Evolutionary conservation across 345 rosid genomes (phyloP), one percentile per base, ranked within the genome.

Genomic region (Barbarea vulgaris): DNA sequence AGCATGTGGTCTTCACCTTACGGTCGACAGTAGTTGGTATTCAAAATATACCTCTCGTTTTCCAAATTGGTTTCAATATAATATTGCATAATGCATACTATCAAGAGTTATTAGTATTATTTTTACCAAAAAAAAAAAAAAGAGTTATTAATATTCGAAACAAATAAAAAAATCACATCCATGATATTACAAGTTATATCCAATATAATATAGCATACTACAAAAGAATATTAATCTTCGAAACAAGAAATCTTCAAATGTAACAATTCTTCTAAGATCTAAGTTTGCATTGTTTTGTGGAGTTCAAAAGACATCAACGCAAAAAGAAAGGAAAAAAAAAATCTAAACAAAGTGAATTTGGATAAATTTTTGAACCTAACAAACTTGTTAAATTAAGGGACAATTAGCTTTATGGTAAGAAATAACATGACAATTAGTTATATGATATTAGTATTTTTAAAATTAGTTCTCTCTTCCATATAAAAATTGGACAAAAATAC

Each of bases 1-100:
- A 65, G 58, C 72, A 65, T 74, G 57, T 73, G 64, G 37, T 46
- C 50, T 46, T 46, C 50, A 2, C 50, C 50, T 46, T 9, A 44
- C 9, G 19, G 19, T 44, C 19, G 19, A 44, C 19, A 15, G 50
- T 44, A 44, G 19, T 44, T 44, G 48, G 48, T 44, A 46, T 0
- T 3, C 50, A 44, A 44, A n/a, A 44, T 44, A 44, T 44, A n/a
- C 19, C 19, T n/a, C 19, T 15, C 18, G 4, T 44, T 44, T 41
- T 42, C 18, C 8, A 42, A 42, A 42, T 5, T 42, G 8, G 5
- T 42, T 15, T n/a, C 9, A 15, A 6, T 42, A 15, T 42, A 42
- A 46, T 46, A 46, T 46, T 46, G n/a, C n/a, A n/a, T n/a, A 28
- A 0, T 3, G 50, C 10, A 1, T n/a, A n/a, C 9, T 18, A 42